Evolutionary conservation across 2,329 filamentous ascomycete species (phyloP).

Genomic region (Colletotrichum aenigma): DNA sequence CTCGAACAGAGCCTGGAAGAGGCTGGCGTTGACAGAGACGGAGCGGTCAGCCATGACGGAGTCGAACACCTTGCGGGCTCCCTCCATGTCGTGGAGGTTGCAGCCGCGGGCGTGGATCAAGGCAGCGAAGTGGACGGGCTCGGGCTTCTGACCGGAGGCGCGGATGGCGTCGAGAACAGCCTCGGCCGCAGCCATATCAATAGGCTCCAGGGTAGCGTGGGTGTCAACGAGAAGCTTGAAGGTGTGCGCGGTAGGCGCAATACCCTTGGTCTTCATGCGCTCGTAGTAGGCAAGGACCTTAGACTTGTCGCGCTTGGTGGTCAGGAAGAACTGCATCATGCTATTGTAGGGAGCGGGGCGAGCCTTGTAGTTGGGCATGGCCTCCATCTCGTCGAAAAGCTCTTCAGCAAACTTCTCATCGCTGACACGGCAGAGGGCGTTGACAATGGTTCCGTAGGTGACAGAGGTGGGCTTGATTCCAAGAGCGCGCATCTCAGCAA

Average conservation of each 20-base stretch:
- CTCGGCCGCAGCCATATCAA: conserved; percentile 88
- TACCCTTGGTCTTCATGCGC: conserved; percentile 87
- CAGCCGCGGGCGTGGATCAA: conserved; percentile 96
- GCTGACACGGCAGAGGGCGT: conserved; percentile 94
- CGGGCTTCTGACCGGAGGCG: conserved; percentile 74
- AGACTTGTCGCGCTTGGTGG: conserved; percentile 91
- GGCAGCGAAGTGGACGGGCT: conserved; percentile 94
- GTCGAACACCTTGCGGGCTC: conserved; percentile 83
- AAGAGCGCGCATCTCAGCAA: conserved; percentile 93
- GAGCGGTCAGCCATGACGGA: conserved; percentile 71
- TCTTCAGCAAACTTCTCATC: conserved; percentile 98
- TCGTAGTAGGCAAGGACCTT: conserved; percentile 96
- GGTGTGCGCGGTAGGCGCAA: conserved; percentile 91
- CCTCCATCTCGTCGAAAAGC: conserved; percentile 98
- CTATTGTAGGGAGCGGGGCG: conserved; percentile 97
- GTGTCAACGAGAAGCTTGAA: conserved; percentile 98
- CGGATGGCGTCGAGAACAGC: conserved; percentile 81
- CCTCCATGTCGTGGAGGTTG: conserved; percentile 87
- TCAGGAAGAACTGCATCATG: conserved; percentile 99
- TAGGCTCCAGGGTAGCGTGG: conserved; percentile 89
- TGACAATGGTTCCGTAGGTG: conserved; percentile 97
- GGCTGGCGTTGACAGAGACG: conserved; percentile 77
- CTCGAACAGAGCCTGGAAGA: conserved; percentile 97
- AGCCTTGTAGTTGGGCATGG: conserved; percentile 98
- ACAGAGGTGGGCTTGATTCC: conserved; percentile 96